Conservation (phyloP, 1,284 basidiomycete genomes). For the Omphalotus olearius region DNA sequence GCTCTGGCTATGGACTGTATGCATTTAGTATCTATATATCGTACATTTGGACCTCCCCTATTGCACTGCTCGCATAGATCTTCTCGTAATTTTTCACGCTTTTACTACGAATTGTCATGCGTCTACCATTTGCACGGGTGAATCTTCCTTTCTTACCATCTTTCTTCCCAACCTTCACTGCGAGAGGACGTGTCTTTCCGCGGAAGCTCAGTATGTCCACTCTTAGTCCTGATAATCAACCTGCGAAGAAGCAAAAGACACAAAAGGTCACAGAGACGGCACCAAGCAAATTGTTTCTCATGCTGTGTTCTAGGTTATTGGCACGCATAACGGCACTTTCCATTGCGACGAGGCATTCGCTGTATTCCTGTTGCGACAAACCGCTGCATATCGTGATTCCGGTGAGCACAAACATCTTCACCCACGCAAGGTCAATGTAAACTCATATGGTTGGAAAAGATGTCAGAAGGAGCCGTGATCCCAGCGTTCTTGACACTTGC, state of each 20-base stretch:
- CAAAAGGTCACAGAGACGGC: constrained; percentile 34
- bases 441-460: constrained; percentile 34
- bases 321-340: constrained; percentile 94
- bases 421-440: neutral
- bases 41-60: too few relatives aligned
- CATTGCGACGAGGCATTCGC: constrained; percentile 96
- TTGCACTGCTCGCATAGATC: too few relatives aligned
- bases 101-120: too few relatives aligned
- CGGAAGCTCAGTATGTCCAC: too few relatives aligned
- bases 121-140: too few relatives aligned
- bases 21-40: too few relatives aligned
- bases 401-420: constrained; percentile 55
- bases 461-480: constrained; percentile 81
- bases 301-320: constrained; percentile 55
- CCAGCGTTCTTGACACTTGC: constrained; percentile 74
- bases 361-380: constrained; percentile 85
- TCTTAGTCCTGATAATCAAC: constrained; percentile 17
- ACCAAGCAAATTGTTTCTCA: neutral
- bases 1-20: too few relatives aligned
- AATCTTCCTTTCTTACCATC: too few relatives aligned
- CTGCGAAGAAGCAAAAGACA: constrained; percentile 47
- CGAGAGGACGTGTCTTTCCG: too few relatives aligned
- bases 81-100: too few relatives aligned
- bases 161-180: too few relatives aligned
- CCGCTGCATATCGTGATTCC: constrained; percentile 71